Evolutionary conservation across 768 basidiomycete genomes (phyloP).

Genomic region (Suillus discolor): DNA sequence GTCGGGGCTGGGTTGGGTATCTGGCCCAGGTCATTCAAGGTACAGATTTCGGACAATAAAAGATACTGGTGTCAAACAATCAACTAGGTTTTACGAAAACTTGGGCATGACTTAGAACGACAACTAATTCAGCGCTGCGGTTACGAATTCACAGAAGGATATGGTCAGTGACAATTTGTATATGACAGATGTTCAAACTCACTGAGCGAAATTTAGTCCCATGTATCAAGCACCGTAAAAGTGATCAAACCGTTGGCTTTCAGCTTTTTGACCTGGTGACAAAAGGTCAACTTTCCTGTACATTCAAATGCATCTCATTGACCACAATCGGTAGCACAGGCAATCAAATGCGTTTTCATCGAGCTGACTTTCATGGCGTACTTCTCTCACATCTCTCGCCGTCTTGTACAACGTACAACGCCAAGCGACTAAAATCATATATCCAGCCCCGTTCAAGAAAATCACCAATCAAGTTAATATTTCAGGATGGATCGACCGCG

Average conservation of each 20-base stretch:
- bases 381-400: conserved; percentile 53
- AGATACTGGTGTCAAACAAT: not conserved
- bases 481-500: conserved; percentile 61
- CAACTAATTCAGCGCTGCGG: conserved; percentile 22
- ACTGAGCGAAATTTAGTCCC: conserved; percentile 40
- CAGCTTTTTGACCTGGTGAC: conserved; percentile 56
- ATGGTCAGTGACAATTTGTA: conserved; percentile 17
- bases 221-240: conserved; percentile 58
- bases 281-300: conserved; percentile 45
- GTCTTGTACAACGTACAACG: conserved; percentile 48
- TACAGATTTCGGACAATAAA: not conserved
- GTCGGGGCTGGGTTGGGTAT: conserved; percentile 63
- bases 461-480: conserved; percentile 47
- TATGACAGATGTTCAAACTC: not conserved
- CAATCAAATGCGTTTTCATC: conserved; percentile 56
- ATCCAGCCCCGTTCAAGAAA: conserved; percentile 36
- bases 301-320: not conserved
- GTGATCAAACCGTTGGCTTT: conserved; percentile 57
- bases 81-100: conserved; percentile 24
- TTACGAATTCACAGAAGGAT: conserved; percentile 23
- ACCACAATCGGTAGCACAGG: conserved; percentile 36
- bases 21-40: conserved; percentile 39
- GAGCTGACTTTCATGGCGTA: conserved; percentile 65
- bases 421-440: conserved; percentile 63
- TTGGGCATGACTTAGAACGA: conserved; percentile 21